phyloP scores from a whole-genome alignment of 768 basidiomycete species.

The Lentinula detonsa region DNA sequence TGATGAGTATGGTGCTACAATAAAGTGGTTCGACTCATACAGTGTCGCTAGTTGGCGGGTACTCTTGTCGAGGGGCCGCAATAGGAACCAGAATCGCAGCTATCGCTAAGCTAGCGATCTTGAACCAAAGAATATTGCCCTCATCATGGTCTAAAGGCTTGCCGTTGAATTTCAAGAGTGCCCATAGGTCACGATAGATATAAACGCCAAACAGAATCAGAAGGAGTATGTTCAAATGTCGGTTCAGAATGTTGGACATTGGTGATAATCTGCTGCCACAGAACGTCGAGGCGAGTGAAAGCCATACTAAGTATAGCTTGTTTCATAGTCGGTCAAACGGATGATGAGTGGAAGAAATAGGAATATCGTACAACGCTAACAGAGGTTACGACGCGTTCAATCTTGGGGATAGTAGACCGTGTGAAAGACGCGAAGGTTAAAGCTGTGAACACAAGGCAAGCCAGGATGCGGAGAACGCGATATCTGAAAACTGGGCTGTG shows the following conservation, averaged over 20 bases:
- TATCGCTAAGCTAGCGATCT: conserved; percentile 34
- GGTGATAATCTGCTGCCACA: neutral
- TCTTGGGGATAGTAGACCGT: neutral
- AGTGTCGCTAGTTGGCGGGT: conserved; percentile 38
- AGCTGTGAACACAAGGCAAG: neutral
- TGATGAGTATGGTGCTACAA: neutral
- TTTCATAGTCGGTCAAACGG: too few species aligned
- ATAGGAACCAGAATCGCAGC: conserved; percentile 45
- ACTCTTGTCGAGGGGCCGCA: conserved; percentile 41
- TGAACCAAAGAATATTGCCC: conserved; percentile 44
- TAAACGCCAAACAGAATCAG: conserved; percentile 35
- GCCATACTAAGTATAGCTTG: neutral
- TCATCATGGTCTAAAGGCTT: conserved; percentile 37
- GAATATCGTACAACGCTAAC: neutral
- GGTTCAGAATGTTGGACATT: neutral
- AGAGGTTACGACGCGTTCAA: neutral
- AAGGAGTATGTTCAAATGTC: conserved; percentile 22
- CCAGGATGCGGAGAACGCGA: neutral
- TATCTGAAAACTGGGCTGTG: neutral
- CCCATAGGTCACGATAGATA: conserved; percentile 51
- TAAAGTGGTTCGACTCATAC: conserved; percentile 14
- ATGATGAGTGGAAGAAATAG: neutral
- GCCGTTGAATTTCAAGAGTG: conserved; percentile 43
- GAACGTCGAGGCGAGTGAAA: neutral
- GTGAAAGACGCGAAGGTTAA: neutral